Base-by-base conservation (phyloP, 1,284 basidiomycete species). In the Pterula multifida region DNA sequence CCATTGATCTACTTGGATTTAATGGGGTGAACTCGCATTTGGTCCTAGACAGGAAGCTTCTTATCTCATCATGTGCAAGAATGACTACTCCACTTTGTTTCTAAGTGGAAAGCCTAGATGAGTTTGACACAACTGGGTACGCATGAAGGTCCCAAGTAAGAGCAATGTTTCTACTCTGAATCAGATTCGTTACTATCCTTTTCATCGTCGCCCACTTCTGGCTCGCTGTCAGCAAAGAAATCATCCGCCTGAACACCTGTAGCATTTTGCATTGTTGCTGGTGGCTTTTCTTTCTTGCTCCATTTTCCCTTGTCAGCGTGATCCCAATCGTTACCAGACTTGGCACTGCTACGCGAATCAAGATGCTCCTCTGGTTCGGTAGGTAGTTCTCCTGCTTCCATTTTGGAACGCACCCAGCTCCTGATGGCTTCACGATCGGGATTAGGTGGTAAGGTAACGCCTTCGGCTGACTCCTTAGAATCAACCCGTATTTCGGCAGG, bases 331-430 rank as follows among this genome's bases (percentile, higher is more conserved):
- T 26, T 49, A 47, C 15, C 47, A 49, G 13, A 42, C 39, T 44
- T 49, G n/a, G 25, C 32, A 17, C 19, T 24, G n/a, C 21, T 28
- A n/a, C 42, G 49, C 19, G 47, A 44, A 28, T 55, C 55, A n/a
- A 58, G 49, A 9, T 68, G 64, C 36, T 72, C 58, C 61, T 90
- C 88, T 2, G 88, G 86, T 57, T 79, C 76, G 1, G 55, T 51
- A 21, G 75, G 71, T 48, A 91, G 58, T 55, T 79, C 75, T 0
- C 82, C 81, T 0, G 61, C 65, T 42, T 70, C 65, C 88, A 92
- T 92, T 54, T 73, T 70, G 50, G 67, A 65, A 42, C 71, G 69
- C 48, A 89, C 78, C 73, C 74, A 76, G 44, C 62, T 61, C 19
- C 83, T 74, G 24, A 90, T 61, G 58, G 81, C 77, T 47, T 80